Evolutionary conservation across 306 rosid species (phyloP), one percentile per base, ranked within the genome.

Genomic region (Castanea mollissima): DNA sequence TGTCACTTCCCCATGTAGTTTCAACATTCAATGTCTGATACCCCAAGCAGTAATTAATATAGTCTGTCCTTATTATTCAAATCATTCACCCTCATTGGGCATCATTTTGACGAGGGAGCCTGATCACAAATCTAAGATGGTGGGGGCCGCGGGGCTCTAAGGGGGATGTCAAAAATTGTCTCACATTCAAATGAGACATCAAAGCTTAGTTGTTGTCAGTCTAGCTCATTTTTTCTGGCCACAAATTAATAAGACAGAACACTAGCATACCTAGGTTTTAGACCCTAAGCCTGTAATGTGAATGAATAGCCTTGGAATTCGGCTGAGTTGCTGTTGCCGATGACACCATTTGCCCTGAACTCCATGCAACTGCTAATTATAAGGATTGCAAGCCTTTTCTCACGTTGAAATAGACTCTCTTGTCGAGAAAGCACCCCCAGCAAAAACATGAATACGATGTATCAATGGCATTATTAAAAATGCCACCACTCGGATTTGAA

Each of bases 261-360:
- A 18, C 19, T 18, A 67, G 3, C 63, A 82, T n/a, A 56, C 41
- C 41, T 79, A 79, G 82, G 73, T 20, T 76, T 35, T 74, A 87
- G 87, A 83, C 89, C 86, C 69, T 5, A 4, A 10, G 1, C 38
- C 44, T 54, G 56, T 73, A 5, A 46, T 8, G 41, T 31, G 46
- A 49, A 41, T 41, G 12, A 41, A 79, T 25, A 20, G 21, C 75
- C 55, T 64, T 32, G 56, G 75, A 16, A 69, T 63, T 31, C 84
- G 82, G 34, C 23, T 34, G 79, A 80, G 77, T 57, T 78, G 76
- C 73, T 82, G 56, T 78, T 56, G 60, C 52, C 73, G 11, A 14
- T 65, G 11, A 14, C 60, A 75, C 73, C 73, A 68, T 78, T 83
- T 91, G 86, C 92, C 92, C 86, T 88, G 84, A 14, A 20, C 71